A percentile compares a stretch with the other conserved stretches of the same genome.
These are phyloP conservation scores for Yamadazyma ubonensis DNA, from an alignment of 805 yeast genomes.

Conservation along the genomic window DNA sequence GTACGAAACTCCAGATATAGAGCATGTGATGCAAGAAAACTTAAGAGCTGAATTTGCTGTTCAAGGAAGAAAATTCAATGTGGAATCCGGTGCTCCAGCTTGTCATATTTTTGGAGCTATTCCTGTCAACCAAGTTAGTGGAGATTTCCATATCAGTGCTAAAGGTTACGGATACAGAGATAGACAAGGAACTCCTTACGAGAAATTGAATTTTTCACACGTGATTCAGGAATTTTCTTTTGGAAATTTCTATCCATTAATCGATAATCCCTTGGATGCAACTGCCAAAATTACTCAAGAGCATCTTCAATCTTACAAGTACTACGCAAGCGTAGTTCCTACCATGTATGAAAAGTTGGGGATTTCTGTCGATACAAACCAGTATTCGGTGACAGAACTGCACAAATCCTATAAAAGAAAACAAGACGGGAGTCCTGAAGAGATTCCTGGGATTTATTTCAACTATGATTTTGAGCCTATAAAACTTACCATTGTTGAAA, in stretches of 20 bases:
- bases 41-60: constrained; percentile 61
- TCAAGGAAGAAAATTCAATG: constrained; percentile 41
- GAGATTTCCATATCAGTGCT: constrained; percentile 82
- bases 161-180: constrained; percentile 65
- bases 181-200: constrained; percentile 45
- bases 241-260: constrained; percentile 85
- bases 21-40: constrained; percentile 63
- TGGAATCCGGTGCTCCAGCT: constrained; percentile 58
- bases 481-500: constrained; percentile 64
- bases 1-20: constrained; percentile 61
- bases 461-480: constrained; percentile 89
- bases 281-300: constrained; percentile 59
- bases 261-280: constrained; percentile 84
- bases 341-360: constrained; percentile 74
- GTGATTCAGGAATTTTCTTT: constrained; percentile 82
- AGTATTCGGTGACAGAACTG: constrained; percentile 69
- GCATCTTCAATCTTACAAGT: constrained; percentile 53
- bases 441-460: constrained; percentile 78
- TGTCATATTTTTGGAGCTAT: constrained; percentile 82
- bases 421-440: constrained; percentile 19
- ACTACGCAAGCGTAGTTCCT: constrained; percentile 79
- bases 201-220: constrained; percentile 75
- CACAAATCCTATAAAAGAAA: constrained; percentile 25
- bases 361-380: constrained; percentile 72
- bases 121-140: constrained; percentile 82